Base-by-base conservation (phyloP, 768 basidiomycete species). In the Suillus subaureus region DNA sequence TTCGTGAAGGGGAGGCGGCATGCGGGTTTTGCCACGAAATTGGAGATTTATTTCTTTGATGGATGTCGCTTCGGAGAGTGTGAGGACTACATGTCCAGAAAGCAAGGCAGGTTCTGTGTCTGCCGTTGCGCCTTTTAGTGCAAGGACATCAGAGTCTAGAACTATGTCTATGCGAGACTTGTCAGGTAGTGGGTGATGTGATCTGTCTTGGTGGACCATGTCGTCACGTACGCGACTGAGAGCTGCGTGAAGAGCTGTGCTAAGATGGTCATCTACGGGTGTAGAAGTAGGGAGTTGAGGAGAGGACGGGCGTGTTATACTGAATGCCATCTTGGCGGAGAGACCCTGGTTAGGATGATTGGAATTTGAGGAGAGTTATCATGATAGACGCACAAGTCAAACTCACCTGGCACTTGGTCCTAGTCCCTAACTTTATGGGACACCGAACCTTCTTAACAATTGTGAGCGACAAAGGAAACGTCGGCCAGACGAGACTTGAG, bases 91-190 rank as follows among this genome's bases (percentile, higher is more conserved):
- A 72, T 89, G 84, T 6, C 97, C 97, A 52, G 88, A 89, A 68
- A 98, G 88, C 18, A 87, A 79, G 9, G 89, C 87, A 9, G 96
- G 90, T 71, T 96, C 92, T 67, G 94, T 88, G 68, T 97, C 94
- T 70, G 84, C 85, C 40, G 94, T 93, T 8, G 88, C 87, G 56
- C 95, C 94, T 68, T 88, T 85, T 72, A 98, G 84, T 61, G 84
- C 82, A 67, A 97, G 79, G 70, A 80, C 82, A 45, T 92, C 90
- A 4, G 84, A 81, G 74, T 91, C 87, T 63, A 97, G 85, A 62
- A 87, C 72, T 70, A 99, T 90, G 69, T 96, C 91, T 68, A 98
- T 81, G 58, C 77, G 79, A n/a, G 86, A 80, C 33, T 78, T 79
- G 40, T 82, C 81, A 68, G 84, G 60, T 75, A 79, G 66, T 68